phyloP scores from a whole-genome alignment of 257 asterid genomes.

The Linaria vulgaris region DNA sequence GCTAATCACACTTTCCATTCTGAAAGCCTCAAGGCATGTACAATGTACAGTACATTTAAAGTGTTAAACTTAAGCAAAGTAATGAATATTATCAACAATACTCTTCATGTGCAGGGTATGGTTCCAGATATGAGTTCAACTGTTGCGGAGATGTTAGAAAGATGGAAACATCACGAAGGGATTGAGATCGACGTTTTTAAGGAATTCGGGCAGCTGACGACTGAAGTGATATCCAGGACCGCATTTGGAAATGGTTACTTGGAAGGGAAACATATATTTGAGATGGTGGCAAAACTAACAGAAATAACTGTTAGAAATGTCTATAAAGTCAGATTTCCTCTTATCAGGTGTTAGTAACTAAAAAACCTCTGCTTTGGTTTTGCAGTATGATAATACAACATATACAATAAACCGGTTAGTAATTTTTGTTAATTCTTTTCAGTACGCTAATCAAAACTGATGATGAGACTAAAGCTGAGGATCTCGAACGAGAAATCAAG shows the following conservation, averaged over 20 bases:
- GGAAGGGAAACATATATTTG: constrained; percentile 50
- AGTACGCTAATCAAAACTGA: no score
- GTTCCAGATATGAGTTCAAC: constrained; percentile 46
- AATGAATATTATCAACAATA: not conserved
- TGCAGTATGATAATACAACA: no score
- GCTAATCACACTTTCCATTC: constrained; percentile 60
- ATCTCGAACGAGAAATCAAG: constrained; percentile 45
- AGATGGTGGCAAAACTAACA: constrained; percentile 39
- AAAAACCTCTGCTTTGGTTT: no score
- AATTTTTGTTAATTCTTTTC: no score
- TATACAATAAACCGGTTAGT: no score
- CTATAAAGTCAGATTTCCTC: constrained; percentile 33
- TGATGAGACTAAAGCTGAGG: constrained; percentile 63
- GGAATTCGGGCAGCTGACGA: constrained; percentile 45
- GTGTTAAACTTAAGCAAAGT: not conserved
- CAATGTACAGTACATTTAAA: no score
- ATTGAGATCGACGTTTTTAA: constrained; percentile 45
- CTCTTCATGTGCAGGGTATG: constrained; percentile 36
- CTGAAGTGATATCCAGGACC: constrained; percentile 55
- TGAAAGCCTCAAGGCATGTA: constrained; percentile 40
- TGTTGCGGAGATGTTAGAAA: constrained; percentile 35
- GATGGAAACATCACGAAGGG: constrained; percentile 37
- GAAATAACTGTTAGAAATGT: constrained; percentile 32
- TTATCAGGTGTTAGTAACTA: constrained; percentile 29
- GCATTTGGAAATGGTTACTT: constrained; percentile 49